Evolutionary conservation across 2,329 filamentous ascomycete genomes (phyloP).

Genomic region (Lachnellula cervina): DNA sequence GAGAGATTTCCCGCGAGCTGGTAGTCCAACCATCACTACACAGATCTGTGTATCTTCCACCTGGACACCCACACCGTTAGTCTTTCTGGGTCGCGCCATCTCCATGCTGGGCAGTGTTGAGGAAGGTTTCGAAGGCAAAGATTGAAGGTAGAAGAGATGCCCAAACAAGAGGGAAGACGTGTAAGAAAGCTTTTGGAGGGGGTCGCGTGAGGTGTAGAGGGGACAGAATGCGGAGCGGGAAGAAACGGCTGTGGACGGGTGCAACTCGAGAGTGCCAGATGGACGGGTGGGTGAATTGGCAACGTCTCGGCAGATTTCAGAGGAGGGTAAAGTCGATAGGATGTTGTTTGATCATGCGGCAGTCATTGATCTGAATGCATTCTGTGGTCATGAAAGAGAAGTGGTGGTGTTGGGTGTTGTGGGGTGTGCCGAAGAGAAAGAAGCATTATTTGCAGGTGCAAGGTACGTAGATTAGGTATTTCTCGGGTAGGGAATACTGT

Average conservation of each 20-base stretch:
- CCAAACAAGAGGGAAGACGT: neutral
- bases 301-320: neutral
- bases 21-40: constrained; percentile 97
- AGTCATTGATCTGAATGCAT: neutral
- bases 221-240: constrained; percentile 4
- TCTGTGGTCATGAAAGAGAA: neutral
- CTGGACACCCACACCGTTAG: constrained; percentile 72
- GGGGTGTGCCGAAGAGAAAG: too few relatives aligned
- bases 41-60: constrained; percentile 95
- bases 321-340: neutral
- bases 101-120: constrained; percentile 12
- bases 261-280: neutral
- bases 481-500: neutral
- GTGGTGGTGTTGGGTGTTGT: neutral
- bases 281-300: neutral
- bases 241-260: constrained; percentile 16
- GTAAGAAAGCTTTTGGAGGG: constrained; percentile 1
- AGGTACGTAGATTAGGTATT: neutral
- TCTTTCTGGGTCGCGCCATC: constrained; percentile 25
- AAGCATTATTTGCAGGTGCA: too few relatives aligned
- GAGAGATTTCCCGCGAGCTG: constrained; percentile 91
- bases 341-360: neutral
- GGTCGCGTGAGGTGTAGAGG: constrained; percentile 21
- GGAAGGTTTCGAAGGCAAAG: neutral
- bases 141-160: neutral